These are phyloP conservation scores for Triticum aestivum DNA, from an alignment of 176 grass and related monocot genomes.

Conservation along the genomic window DNA sequence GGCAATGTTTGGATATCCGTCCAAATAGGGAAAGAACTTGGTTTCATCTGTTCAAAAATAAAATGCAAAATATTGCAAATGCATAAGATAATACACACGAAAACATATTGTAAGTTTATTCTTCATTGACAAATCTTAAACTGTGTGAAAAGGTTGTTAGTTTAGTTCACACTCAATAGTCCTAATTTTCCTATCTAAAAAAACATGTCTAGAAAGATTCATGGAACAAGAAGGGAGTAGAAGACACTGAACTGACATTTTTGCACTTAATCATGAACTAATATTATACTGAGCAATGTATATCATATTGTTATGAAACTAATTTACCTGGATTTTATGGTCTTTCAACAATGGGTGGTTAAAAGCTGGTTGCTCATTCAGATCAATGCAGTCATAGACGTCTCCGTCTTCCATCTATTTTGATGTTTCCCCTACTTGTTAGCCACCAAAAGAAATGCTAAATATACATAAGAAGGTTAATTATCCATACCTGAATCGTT, in stretches of 20 bases:
- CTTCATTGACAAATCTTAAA: background rate
- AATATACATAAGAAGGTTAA: background rate
- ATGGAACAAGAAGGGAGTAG: background rate
- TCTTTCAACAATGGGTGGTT: background rate
- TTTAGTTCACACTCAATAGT: background rate
- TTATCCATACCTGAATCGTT: background rate
- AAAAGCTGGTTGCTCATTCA: background rate
- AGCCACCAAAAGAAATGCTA: background rate
- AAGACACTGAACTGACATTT: background rate
- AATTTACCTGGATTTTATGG: background rate
- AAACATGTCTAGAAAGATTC: background rate
- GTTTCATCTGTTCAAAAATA: slow-evolving; percentile 3
- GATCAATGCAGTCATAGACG: background rate
- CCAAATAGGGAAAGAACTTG: background rate
- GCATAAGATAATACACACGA: background rate
- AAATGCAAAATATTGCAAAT: background rate
- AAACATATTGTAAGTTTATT: background rate
- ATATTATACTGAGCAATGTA: background rate
- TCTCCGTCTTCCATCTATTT: background rate
- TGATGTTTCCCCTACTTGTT: background rate
- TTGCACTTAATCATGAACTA: background rate
- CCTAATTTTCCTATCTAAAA: background rate
- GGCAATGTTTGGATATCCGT: background rate
- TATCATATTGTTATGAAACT: background rate
- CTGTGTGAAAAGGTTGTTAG: background rate